Evolutionary conservation across 2,329 filamentous ascomycete species (phyloP), one percentile per base, ranked within the genome.

Genomic region (Tolypocladium inflatum): DNA sequence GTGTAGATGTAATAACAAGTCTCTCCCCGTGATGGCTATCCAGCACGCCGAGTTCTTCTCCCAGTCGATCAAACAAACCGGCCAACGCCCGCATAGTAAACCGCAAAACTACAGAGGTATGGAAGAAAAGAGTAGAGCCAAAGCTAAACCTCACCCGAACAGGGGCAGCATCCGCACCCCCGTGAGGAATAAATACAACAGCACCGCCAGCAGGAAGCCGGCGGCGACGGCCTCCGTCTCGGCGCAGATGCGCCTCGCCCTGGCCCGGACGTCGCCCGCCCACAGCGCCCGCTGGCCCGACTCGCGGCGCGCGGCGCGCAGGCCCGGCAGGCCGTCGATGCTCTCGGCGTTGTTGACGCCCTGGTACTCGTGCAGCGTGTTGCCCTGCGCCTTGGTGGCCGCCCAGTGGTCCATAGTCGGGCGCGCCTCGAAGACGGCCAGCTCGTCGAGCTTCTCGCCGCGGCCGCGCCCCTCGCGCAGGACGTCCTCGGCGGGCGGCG

Each of bases 311-410:
- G 83, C 84, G 6, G 73, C 73, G 58, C 73, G 76, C 63, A 88
- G 66, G 0, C 83, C 84, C 0, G 83, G 80, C 23, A 86, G 70
- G 1, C 81, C 82, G 62, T 87, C 84, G 51, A 87, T 73, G 67
- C 81, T 84, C 53, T 66, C 62, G 2, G 73, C 64, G 64, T 88
- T 89, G 63, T 78, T 80, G 61, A 75, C 67, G 26, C 73, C 74
- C 65, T 84, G 84, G 64, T 87, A 89, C n/a, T 73, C 71, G 10
- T 73, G 70, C 62, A 85, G 67, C 42, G 74, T 72, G 56, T 80
- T 79, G 59, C 75, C 76, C 53, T 79, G 75, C 2, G 78, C 73
- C 64, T 73, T 76, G 62, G 78, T 80, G 42, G 67, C 65, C 1
- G 77, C 75, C 76, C 76, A 84, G 56, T 76, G 71, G 26, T 80